Percentiles rank a stretch among this genome's conserved stretches.
Conservation (phyloP, 1,284 basidiomycete genomes). For the Sanghuangporus sanghuang region DNA sequence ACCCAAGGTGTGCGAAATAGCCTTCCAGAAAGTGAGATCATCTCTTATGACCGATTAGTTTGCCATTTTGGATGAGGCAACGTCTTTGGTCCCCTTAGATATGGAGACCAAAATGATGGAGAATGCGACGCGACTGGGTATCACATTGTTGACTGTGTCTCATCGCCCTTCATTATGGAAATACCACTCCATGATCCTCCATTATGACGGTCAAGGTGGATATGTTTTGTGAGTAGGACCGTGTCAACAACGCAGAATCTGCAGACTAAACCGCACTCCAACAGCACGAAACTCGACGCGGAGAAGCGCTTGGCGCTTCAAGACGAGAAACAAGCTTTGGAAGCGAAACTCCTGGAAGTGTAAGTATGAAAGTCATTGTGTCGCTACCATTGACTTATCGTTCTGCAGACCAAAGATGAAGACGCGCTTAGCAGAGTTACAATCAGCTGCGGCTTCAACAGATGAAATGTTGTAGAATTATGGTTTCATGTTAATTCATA, state of each 20-base stretch:
- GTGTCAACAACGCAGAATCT: slow-evolving; percentile 6
- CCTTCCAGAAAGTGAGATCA: neutral
- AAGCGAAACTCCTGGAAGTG: slow-evolving; percentile 78
- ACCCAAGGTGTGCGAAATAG: slow-evolving; percentile 61
- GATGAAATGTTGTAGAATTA: neutral
- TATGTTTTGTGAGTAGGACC: slow-evolving; percentile 70
- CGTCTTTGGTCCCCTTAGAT: slow-evolving; percentile 88
- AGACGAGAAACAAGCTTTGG: slow-evolving; percentile 87
- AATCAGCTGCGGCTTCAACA: slow-evolving; percentile 20
- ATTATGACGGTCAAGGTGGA: slow-evolving; percentile 81
- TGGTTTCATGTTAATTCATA: neutral
- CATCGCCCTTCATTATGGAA: slow-evolving; percentile 94
- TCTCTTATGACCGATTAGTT: slow-evolving; percentile 50
- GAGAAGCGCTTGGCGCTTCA: slow-evolving; percentile 89
- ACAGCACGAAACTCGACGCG: slow-evolving; percentile 83
- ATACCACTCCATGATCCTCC: slow-evolving; percentile 89
- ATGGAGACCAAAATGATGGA: slow-evolving; percentile 97
- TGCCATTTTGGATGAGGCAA: slow-evolving; percentile 95
- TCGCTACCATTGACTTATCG: too few species aligned
- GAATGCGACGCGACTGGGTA: slow-evolving; percentile 81
- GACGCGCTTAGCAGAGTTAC: slow-evolving; percentile 42
- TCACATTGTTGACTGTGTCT: slow-evolving; percentile 88
- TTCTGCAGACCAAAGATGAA: slow-evolving; percentile 39
- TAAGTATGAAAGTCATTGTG: slow-evolving; percentile 32
- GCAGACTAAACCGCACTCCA: slow-evolving; percentile 4